Base-by-base conservation (phyloP, 2,329 filamentous ascomycete species). In the Curvularia verruculosa region DNA sequence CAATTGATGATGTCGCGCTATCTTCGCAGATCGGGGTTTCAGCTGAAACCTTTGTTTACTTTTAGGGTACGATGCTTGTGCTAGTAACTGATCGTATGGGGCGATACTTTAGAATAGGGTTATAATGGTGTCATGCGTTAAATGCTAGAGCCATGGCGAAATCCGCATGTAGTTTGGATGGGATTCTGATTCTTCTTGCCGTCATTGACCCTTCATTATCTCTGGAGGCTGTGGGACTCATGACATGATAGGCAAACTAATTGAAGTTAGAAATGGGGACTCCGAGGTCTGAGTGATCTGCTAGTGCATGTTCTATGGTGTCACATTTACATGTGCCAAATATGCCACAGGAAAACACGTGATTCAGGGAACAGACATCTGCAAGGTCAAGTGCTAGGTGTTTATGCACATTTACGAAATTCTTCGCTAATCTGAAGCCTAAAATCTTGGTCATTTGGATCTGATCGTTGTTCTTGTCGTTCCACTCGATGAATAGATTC, bases 1-100 rank as follows among this genome's bases (percentile, higher is more conserved):
- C n/a, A 23, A 43, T 58, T 57, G 40, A 63, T 63, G 54, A 59
- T 63, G 60, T 58, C 36, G 48, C 23, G 10, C 2, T 7, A 3
- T 26, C 40, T 3, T 26, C 13, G 23, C 13, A 43, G 40, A 43
- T 43, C 40, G 23, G 23, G 1, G 15, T 19, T 12, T 50, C n/a
- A 15, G n/a, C 44, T 52, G 56, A 52, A 31, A 8, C 29, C 29
- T 59, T 49, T 52, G 44, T 56, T 56, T 50, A 19, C 18, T 49
- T 34, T 36, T 52, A 51, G 52, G 58, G 39, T 31, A 47, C 44
- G 47, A 18, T 31, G 18, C 19, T 21, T 7, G 6, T 29, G 8
- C 31, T 52, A 40, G 37, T 26, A 5, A n/a, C 34, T 36, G 34
- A n/a, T 36, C 15, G 44, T 44, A 39, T 24, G 45, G 19, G 34